Percentiles rank a stretch among this genome's conserved stretches.
Conservation (phyloP, 192 early-diverging fungal species). For the Coemansia sp. region DNA sequence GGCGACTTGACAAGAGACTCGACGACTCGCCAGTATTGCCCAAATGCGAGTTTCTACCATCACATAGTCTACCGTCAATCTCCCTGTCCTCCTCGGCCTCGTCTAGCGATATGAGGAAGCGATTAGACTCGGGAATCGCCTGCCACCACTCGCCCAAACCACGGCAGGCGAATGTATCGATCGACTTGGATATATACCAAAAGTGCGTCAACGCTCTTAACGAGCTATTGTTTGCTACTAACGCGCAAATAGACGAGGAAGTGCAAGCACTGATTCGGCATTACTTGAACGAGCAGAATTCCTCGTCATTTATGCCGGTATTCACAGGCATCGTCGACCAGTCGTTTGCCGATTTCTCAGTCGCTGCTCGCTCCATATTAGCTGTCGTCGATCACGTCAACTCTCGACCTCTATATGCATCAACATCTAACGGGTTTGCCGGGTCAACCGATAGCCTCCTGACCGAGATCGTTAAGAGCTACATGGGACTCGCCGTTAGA, state of each 20-base stretch:
- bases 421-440: background rate
- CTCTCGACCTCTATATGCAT: background rate
- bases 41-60: background rate
- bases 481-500: slow-evolving; percentile 9
- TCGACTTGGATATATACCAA: background rate
- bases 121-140: slow-evolving; percentile 1
- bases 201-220: slow-evolving; percentile 32
- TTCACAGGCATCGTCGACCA: slow-evolving; percentile 29
- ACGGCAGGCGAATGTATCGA: background rate
- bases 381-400: slow-evolving; percentile 12
- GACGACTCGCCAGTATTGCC: background rate
- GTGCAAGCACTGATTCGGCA: slow-evolving; percentile 20
- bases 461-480: slow-evolving; percentile 27
- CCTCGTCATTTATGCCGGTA: slow-evolving; percentile 11
- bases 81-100: background rate
- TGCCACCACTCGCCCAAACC: background rate
- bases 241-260: slow-evolving; percentile 31
- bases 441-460: slow-evolving; percentile 29
- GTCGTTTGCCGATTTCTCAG: slow-evolving; percentile 30
- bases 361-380: slow-evolving; percentile 20
- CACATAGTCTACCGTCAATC: background rate
- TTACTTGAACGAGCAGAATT: slow-evolving; percentile 21
- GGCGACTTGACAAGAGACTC: background rate
- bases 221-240: slow-evolving; percentile 47
- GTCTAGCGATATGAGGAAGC: background rate